Base-by-base conservation (phyloP, 108 stramenopile species). In the Discostella pseudostelligera region DNA sequence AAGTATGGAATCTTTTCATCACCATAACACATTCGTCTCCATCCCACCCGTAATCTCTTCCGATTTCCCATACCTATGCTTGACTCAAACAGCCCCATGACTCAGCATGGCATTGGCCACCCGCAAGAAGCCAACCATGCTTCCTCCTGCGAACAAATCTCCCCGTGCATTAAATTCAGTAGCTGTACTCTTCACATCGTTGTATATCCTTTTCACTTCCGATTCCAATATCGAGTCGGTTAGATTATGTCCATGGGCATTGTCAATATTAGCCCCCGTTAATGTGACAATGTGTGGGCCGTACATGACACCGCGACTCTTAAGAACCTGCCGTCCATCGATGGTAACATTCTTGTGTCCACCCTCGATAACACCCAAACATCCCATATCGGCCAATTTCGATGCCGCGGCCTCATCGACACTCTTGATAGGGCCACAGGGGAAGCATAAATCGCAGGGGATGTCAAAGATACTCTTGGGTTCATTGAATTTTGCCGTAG, bases 151-250 rank as follows among this genome's bases (percentile, higher is more conserved):
- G 58, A 79, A 86, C 59, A 96, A 67, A 69, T 98, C 97, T 3
- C 97, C 96, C 45, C 96, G 84, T 16, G 82, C 86, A 77, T 98
- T 96, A 76, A 97, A 98, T 77, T 98, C 97, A 20, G 87, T 70
- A 21, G 97, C 97, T 14, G 97, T 92, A 14, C 51, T 65, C 73
- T 96, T 97, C 62, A 95, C 92, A 58, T 93, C 94, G 14, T 65
- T 65, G 63, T 89, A 97, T 54, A 97, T 87, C 37, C 85, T 65
- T 7, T 62, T 67, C 8, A 96, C 89, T 49, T 96, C 87, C 17
- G 64, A 65, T 48, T 81, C 84, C 35, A 98, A 71, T 7, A 79
- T 65, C 62, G 85, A 82, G 64, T 97, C 90, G 8, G 92, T 83
- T 29, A 83, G 83, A 28, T 76, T 61, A 24, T 72, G 71, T 20